phyloP scores from a whole-genome alignment of 495 filamentous ascomycete species.

The Penicillium turbatum region DNA sequence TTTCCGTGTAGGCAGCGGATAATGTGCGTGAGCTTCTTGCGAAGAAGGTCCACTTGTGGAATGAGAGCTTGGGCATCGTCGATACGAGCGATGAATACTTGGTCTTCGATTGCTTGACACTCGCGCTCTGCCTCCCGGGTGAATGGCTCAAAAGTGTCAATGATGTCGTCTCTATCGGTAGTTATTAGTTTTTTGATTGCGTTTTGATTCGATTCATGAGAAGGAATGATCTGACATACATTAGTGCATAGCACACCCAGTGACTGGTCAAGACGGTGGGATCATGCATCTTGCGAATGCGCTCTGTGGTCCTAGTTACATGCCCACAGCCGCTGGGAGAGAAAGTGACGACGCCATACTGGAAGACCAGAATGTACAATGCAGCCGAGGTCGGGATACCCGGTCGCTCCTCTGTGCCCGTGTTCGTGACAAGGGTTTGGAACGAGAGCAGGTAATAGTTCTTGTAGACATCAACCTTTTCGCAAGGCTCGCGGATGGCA shows the following conservation, averaged over 20 bases:
- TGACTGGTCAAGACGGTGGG: slow-evolving; percentile 81
- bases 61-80: slow-evolving; percentile 79
- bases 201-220: not conserved
- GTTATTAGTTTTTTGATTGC: no score
- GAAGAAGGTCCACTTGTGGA: slow-evolving; percentile 73
- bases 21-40: slow-evolving; percentile 87
- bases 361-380: slow-evolving; percentile 90
- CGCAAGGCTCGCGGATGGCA: slow-evolving; percentile 79
- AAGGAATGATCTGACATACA: slow-evolving; percentile 49
- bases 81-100: slow-evolving; percentile 77
- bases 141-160: slow-evolving; percentile 83
- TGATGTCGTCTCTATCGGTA: slow-evolving; percentile 73
- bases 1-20: slow-evolving; percentile 86
- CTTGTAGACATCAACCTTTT: slow-evolving; percentile 93
- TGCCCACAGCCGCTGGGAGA: slow-evolving; percentile 74
- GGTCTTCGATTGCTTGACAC: slow-evolving; percentile 86
- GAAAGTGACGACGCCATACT: slow-evolving; percentile 85
- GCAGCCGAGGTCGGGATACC: slow-evolving; percentile 70
- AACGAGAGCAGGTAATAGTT: slow-evolving; percentile 95
- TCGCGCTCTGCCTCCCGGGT: slow-evolving; percentile 72
- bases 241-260: slow-evolving; percentile 96
- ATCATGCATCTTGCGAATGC: slow-evolving; percentile 80
- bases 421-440: slow-evolving; percentile 70
- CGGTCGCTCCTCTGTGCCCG: slow-evolving; percentile 52
- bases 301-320: slow-evolving; percentile 71